These are phyloP conservation scores for Monilinia aucupariae DNA, from an alignment of 2,329 filamentous ascomycete species.

Conservation along the genomic window DNA sequence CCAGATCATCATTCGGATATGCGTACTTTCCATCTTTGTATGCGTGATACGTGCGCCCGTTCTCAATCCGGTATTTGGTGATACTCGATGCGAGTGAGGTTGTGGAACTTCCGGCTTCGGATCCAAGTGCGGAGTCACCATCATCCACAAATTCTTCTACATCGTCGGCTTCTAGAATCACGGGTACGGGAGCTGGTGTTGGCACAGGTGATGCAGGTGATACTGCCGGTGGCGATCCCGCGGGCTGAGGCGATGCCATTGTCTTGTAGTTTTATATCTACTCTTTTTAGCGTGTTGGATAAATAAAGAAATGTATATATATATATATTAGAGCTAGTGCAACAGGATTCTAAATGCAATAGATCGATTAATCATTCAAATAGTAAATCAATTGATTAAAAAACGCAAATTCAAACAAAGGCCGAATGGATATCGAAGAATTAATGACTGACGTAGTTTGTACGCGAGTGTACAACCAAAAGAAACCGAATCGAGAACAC, in stretches of 20 bases:
- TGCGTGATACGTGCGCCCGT: slow-evolving; percentile 40
- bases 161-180: slow-evolving; percentile 9
- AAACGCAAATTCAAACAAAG: not conserved
- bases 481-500: not conserved
- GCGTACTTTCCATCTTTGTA: slow-evolving; percentile 23
- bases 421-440: not conserved
- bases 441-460: slow-evolving; percentile 1
- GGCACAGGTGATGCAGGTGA: not conserved
- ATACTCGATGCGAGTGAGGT: slow-evolving; percentile 34
- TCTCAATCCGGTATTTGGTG: slow-evolving; percentile 36
- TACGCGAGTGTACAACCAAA: not conserved
- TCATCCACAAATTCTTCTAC: not conserved
- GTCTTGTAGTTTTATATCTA: not conserved
- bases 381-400: not conserved
- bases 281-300: not conserved
- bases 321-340: not conserved
- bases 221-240: not conserved
- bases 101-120: slow-evolving; percentile 15
- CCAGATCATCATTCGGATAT: slow-evolving; percentile 53
- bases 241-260: not conserved
- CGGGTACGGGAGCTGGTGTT: not conserved
- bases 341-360: not conserved
- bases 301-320: too few species aligned
- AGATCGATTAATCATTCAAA: not conserved
- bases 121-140: slow-evolving; percentile 6